phyloP scores from a whole-genome alignment of 2,329 filamentous ascomycete species.

The Pestalotiopsis sp. region DNA sequence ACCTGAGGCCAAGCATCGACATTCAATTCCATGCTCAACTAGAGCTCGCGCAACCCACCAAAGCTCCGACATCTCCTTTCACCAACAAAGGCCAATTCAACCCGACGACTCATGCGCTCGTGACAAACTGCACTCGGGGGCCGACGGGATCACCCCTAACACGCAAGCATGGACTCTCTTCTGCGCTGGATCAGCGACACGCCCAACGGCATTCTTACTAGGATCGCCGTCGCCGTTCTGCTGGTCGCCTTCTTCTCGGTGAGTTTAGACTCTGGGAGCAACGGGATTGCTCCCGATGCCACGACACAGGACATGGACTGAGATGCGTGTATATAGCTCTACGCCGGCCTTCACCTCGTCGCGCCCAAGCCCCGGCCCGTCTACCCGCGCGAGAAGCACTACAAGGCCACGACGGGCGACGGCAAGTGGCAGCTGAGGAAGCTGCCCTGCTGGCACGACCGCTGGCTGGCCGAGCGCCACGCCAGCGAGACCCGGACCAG shows the following conservation, averaged over 20 bases:
- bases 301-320: background rate
- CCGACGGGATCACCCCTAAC: background rate
- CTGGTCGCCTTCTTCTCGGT: conserved; percentile 41
- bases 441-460: conserved; percentile 88
- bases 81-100: background rate
- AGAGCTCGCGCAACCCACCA: background rate
- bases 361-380: conserved; percentile 80
- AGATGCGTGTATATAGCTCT: conserved; percentile 49
- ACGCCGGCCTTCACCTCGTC: conserved; percentile 70
- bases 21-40: background rate
- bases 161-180: conserved; percentile 24
- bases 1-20: background rate
- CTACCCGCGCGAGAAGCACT: conserved; percentile 80
- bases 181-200: conserved; percentile 31
- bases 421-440: conserved; percentile 57
- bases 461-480: conserved; percentile 65
- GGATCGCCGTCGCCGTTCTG: conserved; percentile 35
- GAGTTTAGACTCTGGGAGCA: conserved; percentile 19
- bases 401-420: conserved; percentile 72
- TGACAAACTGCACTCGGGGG: background rate
- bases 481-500: conserved; percentile 43
- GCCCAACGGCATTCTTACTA: conserved; percentile 41
- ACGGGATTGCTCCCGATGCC: background rate
- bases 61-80: background rate
- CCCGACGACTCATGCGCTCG: background rate